These are phyloP conservation scores for Pelargonium australe DNA, from an alignment of 441 rosid genomes.

Conservation along the genomic window DNA sequence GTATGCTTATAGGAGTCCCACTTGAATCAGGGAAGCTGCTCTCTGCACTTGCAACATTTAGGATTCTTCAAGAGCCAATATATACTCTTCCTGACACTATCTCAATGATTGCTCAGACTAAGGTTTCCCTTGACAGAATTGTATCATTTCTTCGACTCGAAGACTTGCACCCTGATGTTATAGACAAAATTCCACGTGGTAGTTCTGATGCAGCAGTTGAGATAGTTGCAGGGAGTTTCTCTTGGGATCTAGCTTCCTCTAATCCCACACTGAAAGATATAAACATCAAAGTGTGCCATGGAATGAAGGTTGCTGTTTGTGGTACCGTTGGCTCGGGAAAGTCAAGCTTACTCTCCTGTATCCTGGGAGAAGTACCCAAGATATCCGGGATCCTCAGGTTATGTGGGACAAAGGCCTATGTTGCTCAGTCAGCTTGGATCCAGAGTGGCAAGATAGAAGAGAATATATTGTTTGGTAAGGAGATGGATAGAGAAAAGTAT, in stretches of 20 bases:
- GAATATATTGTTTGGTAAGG: constrained; percentile 66
- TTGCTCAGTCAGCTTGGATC: constrained; percentile 88
- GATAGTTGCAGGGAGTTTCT: constrained; percentile 41
- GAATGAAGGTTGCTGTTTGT: constrained; percentile 57
- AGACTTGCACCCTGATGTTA: constrained; percentile 37
- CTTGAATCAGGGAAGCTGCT: constrained; percentile 60
- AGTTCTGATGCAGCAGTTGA: constrained; percentile 41
- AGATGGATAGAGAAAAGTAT: constrained; percentile 59
- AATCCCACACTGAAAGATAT: constrained; percentile 39
- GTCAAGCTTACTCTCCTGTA: constrained; percentile 51
- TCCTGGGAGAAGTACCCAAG: constrained; percentile 53
- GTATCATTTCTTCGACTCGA: constrained; percentile 50
- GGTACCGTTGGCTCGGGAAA: constrained; percentile 70
- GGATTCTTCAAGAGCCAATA: constrained; percentile 54
- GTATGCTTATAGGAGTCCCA: constrained; percentile 40
- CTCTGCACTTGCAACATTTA: constrained; percentile 59
- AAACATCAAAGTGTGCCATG: constrained; percentile 34
- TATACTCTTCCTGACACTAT: constrained; percentile 45
- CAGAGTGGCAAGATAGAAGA: constrained; percentile 76
- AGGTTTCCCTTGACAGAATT: constrained; percentile 61
- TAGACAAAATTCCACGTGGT: constrained; percentile 37
- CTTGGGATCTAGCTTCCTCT: constrained; percentile 45
- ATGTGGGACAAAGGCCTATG: constrained; percentile 66
- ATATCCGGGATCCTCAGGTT: constrained; percentile 38
- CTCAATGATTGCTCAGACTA: constrained; percentile 48